Conservation (phyloP, 2,329 filamentous ascomycete genomes). For the Paecilomyces variotii region DNA sequence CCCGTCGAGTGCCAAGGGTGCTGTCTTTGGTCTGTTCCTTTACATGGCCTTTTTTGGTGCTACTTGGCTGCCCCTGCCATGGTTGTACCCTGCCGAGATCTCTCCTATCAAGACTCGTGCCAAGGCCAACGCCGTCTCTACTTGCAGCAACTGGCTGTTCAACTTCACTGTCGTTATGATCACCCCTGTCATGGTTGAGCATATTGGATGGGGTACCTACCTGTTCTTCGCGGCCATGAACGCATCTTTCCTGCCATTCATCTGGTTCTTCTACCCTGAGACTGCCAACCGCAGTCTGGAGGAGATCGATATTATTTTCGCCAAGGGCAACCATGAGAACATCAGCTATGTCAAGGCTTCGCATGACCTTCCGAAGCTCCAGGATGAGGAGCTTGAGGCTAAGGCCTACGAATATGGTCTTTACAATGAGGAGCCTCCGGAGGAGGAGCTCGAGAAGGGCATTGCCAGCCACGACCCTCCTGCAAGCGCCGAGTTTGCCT, state of each 20-base stretch:
- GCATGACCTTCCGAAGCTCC: slow-evolving; percentile 24
- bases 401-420: slow-evolving; percentile 23
- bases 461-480: background rate
- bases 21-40: slow-evolving; percentile 55
- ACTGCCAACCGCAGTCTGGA: slow-evolving; percentile 38
- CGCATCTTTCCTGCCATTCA: slow-evolving; percentile 42
- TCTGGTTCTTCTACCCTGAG: slow-evolving; percentile 49
- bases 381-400: slow-evolving; percentile 26
- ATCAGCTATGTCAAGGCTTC: slow-evolving; percentile 31
- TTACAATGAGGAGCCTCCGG: background rate
- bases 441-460: background rate
- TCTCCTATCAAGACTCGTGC: slow-evolving; percentile 64
- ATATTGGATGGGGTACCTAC: slow-evolving; percentile 36
- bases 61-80: slow-evolving; percentile 49
- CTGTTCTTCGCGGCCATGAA: slow-evolving; percentile 38
- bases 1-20: slow-evolving; percentile 23
- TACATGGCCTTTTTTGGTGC: slow-evolving; percentile 64
- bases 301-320: slow-evolving; percentile 38
- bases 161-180: slow-evolving; percentile 50
- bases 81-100: slow-evolving; percentile 64
- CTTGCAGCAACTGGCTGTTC: slow-evolving; percentile 49
- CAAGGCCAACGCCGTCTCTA: slow-evolving; percentile 59
- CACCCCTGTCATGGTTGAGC: slow-evolving; percentile 33
- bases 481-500: background rate
- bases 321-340: slow-evolving; percentile 36